Evolutionary conservation across 106 monocot genomes (phyloP).

Genomic region (Apostasia ramifera): DNA sequence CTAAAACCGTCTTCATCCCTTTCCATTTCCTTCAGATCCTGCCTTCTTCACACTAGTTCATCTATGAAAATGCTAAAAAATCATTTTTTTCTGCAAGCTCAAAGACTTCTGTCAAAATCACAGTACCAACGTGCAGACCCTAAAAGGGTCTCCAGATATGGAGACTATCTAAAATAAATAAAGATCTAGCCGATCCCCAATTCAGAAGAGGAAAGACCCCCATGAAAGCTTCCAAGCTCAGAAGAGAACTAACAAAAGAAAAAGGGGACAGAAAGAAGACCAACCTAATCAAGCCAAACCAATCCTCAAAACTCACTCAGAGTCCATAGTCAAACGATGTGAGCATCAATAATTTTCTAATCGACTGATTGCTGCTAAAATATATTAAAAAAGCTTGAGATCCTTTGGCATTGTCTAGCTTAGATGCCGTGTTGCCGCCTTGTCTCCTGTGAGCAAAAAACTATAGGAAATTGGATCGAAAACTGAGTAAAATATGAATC

Average conservation of each 20-base stretch:
- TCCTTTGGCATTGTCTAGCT: background rate
- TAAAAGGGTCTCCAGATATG: background rate
- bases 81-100: background rate
- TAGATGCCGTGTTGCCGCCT: slow-evolving; percentile 1
- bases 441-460: background rate
- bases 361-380: background rate
- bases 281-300: background rate
- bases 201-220: background rate
- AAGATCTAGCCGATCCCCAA: background rate
- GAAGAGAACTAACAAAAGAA: background rate
- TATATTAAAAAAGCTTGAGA: slow-evolving; percentile 3
- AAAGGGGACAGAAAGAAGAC: background rate
- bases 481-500: background rate
- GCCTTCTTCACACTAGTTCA: background rate
- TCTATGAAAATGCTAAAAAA: background rate
- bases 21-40: background rate
- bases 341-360: background rate
- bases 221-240: background rate
- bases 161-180: background rate
- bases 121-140: background rate
- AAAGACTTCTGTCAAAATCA: background rate
- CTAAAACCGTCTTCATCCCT: background rate
- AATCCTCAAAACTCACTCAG: background rate
- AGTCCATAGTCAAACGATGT: background rate
- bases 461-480: background rate